Evolutionary conservation across 2,329 filamentous ascomycete species (phyloP).

Genomic region (Rutstroemia sydowiana): DNA sequence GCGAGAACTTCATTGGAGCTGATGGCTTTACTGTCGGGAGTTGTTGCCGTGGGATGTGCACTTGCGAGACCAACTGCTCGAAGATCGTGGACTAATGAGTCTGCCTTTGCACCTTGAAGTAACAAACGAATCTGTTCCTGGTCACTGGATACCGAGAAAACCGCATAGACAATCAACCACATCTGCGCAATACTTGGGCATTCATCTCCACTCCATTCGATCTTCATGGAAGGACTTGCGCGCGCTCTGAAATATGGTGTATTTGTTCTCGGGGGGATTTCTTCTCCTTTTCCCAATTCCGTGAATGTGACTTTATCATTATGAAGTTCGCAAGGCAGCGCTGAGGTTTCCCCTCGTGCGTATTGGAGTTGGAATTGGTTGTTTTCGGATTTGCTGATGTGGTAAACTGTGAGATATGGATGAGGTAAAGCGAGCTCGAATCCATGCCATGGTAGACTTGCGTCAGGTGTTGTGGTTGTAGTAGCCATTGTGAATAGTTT

Average conservation of each 20-base stretch:
- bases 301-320: background rate
- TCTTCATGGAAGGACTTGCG: constrained; percentile 28
- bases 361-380: background rate
- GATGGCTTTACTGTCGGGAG: background rate
- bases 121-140: constrained; percentile 32
- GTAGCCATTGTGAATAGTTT: background rate
- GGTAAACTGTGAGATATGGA: background rate
- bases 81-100: constrained; percentile 27
- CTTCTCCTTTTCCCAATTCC: background rate
- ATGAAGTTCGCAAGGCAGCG: background rate
- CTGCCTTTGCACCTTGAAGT: constrained; percentile 27
- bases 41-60: constrained; percentile 15
- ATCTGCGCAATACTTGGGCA: constrained; percentile 32
- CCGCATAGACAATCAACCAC: constrained; percentile 34
- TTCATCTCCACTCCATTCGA: constrained; percentile 29
- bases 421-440: background rate
- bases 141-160: constrained; percentile 28
- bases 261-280: background rate
- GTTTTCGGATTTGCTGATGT: background rate
- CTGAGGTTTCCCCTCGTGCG: background rate
- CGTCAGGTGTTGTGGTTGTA: background rate
- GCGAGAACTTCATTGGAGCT: constrained; percentile 36
- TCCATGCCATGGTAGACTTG: background rate
- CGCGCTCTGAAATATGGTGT: constrained; percentile 29
- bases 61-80: constrained; percentile 24